Base-by-base conservation (phyloP, 148 eudicot genomes). In the Persicaria maculosa region DNA sequence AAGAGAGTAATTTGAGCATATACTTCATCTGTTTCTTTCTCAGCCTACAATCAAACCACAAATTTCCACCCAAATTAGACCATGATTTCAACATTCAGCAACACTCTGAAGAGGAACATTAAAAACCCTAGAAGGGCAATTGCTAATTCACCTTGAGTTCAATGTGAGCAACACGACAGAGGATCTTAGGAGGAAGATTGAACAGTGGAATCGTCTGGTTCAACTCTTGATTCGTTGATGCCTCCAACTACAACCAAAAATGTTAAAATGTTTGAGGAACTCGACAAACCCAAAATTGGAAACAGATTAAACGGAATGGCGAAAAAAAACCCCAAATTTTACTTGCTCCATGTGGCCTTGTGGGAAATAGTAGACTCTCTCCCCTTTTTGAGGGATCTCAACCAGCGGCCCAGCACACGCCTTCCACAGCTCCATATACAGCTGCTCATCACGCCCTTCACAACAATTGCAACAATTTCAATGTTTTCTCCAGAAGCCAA, bases 341-440 rank as follows among this genome's bases (percentile, higher is more conserved):
- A 94, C 98, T 83, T 94, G 97, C 77, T 94, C 97, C 87, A 94
- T 80, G 75, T 90, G 97, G 45, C 98, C 98, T 83, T 94, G 98
- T 3, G 98, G 98, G 68, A 94, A 91, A 81, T 94, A 94, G 57
- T 81, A 87, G 43, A 94, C 97, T 77, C 83, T 85, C 77, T 94
- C 96, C 22, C 76, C 78, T 19, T 44, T 1, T 44, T 80, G 79
- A 40, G 97, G 98, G 74, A 94, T 80, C 59, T 91, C 91, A 31
- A 91, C 90, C 77, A 94, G 71, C 50, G 98, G 98, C 36, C 98
- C 98, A 3, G 98, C 98, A 88, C 98, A 94, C 1, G 90, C 93
- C 82, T 73, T 90, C 98, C 98, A 94, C 44, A 94, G 83, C 79
- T 94, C 90, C 22, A 68, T 65, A 75, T 91, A 87, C 82, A 94